A percentile compares a stretch with the other conserved stretches of the same genome.
phyloP scores from a whole-genome alignment of 23 red algal genomes.

The Pyropia yezoensis region DNA sequence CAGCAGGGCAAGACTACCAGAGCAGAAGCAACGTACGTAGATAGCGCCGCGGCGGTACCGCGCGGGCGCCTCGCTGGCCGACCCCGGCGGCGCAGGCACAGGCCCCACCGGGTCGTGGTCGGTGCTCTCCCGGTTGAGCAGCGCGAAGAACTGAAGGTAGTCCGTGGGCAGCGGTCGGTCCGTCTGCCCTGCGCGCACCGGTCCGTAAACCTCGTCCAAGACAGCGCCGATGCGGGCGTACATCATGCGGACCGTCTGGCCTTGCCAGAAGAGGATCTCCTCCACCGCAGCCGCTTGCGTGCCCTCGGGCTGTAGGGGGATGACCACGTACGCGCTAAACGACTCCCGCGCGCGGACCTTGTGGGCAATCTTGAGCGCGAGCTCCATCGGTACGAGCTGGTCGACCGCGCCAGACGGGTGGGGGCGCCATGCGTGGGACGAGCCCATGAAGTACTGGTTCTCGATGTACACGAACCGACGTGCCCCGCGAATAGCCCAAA shows the following conservation, averaged over 20 bases:
- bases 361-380: slow-evolving; percentile 48
- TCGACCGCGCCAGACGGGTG: slow-evolving; percentile 34
- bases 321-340: slow-evolving; percentile 42
- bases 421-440: slow-evolving; percentile 35
- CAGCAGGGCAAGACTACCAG: too few species aligned
- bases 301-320: slow-evolving; percentile 65
- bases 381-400: slow-evolving; percentile 44
- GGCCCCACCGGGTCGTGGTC: too few species aligned
- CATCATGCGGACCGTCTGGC: slow-evolving; percentile 49
- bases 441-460: slow-evolving; percentile 79
- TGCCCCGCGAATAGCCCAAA: slow-evolving; percentile 57
- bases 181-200: too few species aligned
- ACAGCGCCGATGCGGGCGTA: slow-evolving; percentile 26
- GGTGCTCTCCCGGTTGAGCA: slow-evolving; percentile 56
- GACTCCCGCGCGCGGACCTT: slow-evolving; percentile 35
- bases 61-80: too few species aligned
- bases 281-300: slow-evolving; percentile 54
- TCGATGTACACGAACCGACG: slow-evolving; percentile 65
- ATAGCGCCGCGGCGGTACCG: too few species aligned
- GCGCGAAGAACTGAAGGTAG: slow-evolving; percentile 65
- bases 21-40: too few species aligned
- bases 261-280: slow-evolving; percentile 68
- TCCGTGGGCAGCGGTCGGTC: slow-evolving; percentile 19
- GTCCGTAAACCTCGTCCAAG: slow-evolving; percentile 20
- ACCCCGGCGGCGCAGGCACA: too few species aligned